Conservation (phyloP, 2,329 filamentous ascomycete species). For the Dothiorella sarmentorum region DNA sequence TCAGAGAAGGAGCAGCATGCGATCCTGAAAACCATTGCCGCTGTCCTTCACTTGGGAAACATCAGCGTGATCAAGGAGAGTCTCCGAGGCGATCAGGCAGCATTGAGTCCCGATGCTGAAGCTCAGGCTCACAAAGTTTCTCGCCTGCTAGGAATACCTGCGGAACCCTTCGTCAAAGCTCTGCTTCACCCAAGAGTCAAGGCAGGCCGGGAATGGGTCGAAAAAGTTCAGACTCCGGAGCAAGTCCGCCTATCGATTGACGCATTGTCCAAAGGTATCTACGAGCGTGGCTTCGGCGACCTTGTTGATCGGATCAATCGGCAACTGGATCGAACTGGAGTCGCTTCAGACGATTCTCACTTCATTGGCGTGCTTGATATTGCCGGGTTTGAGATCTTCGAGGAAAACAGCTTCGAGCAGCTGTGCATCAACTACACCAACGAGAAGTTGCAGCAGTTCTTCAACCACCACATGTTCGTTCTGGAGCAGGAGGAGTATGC, state of each 20-base stretch:
- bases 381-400: conserved; percentile 98
- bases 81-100: conserved; percentile 83
- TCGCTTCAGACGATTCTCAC: conserved; percentile 80
- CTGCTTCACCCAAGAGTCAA: conserved; percentile 91
- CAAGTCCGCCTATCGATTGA: conserved; percentile 89
- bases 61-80: conserved; percentile 88
- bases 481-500: conserved; percentile 98
- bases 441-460: conserved; percentile 98
- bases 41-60: conserved; percentile 90
- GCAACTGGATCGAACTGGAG: conserved; percentile 81
- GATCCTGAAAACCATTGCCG: conserved; percentile 83
- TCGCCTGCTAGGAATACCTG: conserved; percentile 74
- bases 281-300: conserved; percentile 92
- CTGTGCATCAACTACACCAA: conserved; percentile 99
- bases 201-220: conserved; percentile 95
- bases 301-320: conserved; percentile 88
- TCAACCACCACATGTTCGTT: conserved; percentile 99
- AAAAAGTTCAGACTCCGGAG: conserved; percentile 96
- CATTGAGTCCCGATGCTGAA: conserved; percentile 71
- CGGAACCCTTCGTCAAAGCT: conserved; percentile 82
- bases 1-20: conserved; percentile 76
- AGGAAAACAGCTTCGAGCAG: conserved; percentile 98
- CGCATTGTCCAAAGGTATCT: conserved; percentile 93
- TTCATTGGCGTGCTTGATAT: conserved; percentile 99
- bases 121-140: conserved; percentile 76